Evolutionary conservation across 495 filamentous ascomycete species (phyloP), one percentile per base, ranked within the genome.

Genomic region (Penicillium daleae): DNA sequence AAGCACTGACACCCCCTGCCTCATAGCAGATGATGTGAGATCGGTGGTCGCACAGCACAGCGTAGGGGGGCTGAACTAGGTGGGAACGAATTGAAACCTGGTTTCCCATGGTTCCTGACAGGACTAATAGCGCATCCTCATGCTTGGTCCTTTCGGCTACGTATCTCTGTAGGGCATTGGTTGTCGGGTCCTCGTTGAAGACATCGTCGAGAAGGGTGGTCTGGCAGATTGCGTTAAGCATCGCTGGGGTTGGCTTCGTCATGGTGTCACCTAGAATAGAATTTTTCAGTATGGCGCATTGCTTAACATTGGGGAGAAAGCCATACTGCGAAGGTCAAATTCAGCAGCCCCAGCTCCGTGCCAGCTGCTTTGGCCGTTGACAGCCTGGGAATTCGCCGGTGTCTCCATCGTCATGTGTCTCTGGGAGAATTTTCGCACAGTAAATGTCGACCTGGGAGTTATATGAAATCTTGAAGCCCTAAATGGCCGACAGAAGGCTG

Each of bases 71-170:
- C 56, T 80, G 75, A 21, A 63, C 55, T 9, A 85, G 68, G 63
- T 81, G 79, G 4, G 80, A 76, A 12, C 83, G 78, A 39, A 83
- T 73, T 6, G 78, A 71, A 5, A 85, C 70, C 63, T 85, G 82
- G 67, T 85, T 85, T 2, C 80, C 94, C 92, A 97, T 96, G 19
- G 94, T 97, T 4, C 94, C 94, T 0, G 89, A 93, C 52, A 95
- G 79, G 24, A 97, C 92, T 46, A 97, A 85, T 29, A 80, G 58
- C 2, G 84, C 87, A 32, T 86, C 87, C 59, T 90, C 86, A 70
- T 95, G 91, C 64, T 83, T 83, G 3, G 91, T 87, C 5, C 93
- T 81, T 31, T 79, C 71, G 29, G 91, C 89, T 22, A 95, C 79
- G 63, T 89, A 87, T 35, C 78, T 70, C 73, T 92, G 89, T 40